phyloP scores from a whole-genome alignment of 805 yeast genomes.

The Lipomyces sp. region DNA sequence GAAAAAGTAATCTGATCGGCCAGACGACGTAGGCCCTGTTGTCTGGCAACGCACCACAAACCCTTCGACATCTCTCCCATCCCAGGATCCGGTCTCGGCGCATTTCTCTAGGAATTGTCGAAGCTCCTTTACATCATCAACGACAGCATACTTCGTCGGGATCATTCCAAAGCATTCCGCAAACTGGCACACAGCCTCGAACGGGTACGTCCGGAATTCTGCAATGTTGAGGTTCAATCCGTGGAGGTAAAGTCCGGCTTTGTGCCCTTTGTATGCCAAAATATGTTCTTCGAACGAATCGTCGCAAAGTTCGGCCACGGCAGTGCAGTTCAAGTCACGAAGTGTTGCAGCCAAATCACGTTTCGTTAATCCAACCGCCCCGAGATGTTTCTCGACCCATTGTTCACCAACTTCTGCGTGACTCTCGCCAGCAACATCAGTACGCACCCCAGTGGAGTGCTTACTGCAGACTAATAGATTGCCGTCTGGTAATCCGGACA shows the following conservation, averaged over 20 bases:
- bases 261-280: constrained; percentile 65
- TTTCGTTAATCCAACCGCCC: constrained; percentile 47
- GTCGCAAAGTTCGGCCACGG: constrained; percentile 91
- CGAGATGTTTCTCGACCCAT: constrained; percentile 61
- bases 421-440: constrained; percentile 49
- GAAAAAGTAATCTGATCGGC: constrained; percentile 65
- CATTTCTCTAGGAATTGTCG: constrained; percentile 59
- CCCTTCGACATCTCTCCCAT: constrained; percentile 83
- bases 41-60: constrained; percentile 78
- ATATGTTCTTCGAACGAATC: constrained; percentile 94
- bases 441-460: constrained; percentile 76
- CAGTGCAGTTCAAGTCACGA: constrained; percentile 64
- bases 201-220: constrained; percentile 66
- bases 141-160: constrained; percentile 54
- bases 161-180: constrained; percentile 71
- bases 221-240: constrained; percentile 78
- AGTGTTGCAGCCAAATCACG: constrained; percentile 62
- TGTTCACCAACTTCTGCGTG: constrained; percentile 78
- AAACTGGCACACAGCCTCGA: constrained; percentile 63
- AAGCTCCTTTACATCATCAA: constrained; percentile 51
- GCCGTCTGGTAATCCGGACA: constrained; percentile 78
- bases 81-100: constrained; percentile 69
- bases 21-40: constrained; percentile 7
- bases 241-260: constrained; percentile 85
- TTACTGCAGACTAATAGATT: constrained; percentile 86